phyloP scores from a whole-genome alignment of 2,329 filamentous ascomycete species.

The Penicillium concentricum region DNA sequence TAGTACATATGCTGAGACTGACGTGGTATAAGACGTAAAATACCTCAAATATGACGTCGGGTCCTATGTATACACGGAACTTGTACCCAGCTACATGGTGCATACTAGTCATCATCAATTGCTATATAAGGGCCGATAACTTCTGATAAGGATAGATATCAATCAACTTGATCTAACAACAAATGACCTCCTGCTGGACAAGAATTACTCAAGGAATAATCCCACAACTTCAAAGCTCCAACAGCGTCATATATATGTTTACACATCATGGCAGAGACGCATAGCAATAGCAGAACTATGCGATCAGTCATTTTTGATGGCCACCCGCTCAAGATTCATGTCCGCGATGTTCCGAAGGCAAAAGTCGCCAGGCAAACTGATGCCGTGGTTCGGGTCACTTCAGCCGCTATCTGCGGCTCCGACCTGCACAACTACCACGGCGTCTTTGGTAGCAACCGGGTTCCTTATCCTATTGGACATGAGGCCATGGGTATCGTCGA shows the following conservation, averaged over 20 bases:
- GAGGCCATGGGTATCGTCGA: conserved; percentile 20
- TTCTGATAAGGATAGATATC: background rate
- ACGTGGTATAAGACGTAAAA: background rate
- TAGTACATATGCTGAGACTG: background rate
- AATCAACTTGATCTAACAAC: background rate
- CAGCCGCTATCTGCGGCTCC: conserved; percentile 36
- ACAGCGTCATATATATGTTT: background rate
- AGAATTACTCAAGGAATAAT: too few species aligned
- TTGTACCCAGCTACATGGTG: too few species aligned
- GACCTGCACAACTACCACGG: conserved; percentile 39
- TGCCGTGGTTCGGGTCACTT: conserved; percentile 37
- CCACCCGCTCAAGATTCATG: background rate
- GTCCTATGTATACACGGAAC: background rate
- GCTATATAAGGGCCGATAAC: background rate
- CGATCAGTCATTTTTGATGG: background rate
- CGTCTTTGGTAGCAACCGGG: conserved; percentile 11
- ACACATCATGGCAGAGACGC: background rate
- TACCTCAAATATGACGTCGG: background rate
- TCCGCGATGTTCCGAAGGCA: background rate
- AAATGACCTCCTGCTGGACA: background rate
- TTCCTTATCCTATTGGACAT: conserved; percentile 27
- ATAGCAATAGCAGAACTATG: background rate
- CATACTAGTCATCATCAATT: too few species aligned
- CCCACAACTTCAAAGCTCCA: background rate
- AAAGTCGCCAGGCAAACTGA: conserved; percentile 25